phyloP scores from a whole-genome alignment of 352 stramenopile genomes.

The Pythium pectinolyticum region DNA sequence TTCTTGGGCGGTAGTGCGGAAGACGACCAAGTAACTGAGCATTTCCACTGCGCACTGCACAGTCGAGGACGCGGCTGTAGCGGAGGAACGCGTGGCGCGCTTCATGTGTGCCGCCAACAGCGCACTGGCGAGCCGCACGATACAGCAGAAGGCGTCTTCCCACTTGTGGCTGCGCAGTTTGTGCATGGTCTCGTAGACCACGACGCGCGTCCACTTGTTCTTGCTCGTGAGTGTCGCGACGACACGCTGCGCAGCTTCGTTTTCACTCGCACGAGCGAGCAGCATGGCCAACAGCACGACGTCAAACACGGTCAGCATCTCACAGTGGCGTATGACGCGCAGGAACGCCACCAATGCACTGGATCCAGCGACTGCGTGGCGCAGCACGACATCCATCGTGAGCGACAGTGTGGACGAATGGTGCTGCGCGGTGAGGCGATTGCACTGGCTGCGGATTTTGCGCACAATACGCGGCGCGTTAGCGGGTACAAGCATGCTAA shows the following conservation, averaged over 20 bases:
- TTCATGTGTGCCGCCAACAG: conserved; percentile 26
- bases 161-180: conserved; percentile 20
- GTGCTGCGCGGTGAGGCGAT: conserved; percentile 44
- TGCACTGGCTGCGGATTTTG: conserved; percentile 63
- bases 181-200: conserved; percentile 26
- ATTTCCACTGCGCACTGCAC: conserved; percentile 21
- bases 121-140: conserved; percentile 20
- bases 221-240: conserved; percentile 11
- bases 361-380: conserved; percentile 56
- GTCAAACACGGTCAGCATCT: conserved; percentile 57
- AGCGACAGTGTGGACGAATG: conserved; percentile 48
- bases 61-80: not conserved
- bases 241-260: conserved; percentile 24
- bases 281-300: conserved; percentile 61
- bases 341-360: conserved; percentile 48
- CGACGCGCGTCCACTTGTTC: conserved; percentile 1
- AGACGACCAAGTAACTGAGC: conserved; percentile 18
- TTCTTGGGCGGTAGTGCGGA: conserved; percentile 36
- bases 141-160: conserved; percentile 16
- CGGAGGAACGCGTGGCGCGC: not conserved
- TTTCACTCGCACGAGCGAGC: conserved; percentile 62
- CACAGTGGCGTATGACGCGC: conserved; percentile 41
- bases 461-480: conserved; percentile 45
- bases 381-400: conserved; percentile 66
- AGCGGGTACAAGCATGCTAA: conserved; percentile 66